Base-by-base conservation (phyloP, 2,329 filamentous ascomycete species). In the Lasiodiplodia citricola region DNA sequence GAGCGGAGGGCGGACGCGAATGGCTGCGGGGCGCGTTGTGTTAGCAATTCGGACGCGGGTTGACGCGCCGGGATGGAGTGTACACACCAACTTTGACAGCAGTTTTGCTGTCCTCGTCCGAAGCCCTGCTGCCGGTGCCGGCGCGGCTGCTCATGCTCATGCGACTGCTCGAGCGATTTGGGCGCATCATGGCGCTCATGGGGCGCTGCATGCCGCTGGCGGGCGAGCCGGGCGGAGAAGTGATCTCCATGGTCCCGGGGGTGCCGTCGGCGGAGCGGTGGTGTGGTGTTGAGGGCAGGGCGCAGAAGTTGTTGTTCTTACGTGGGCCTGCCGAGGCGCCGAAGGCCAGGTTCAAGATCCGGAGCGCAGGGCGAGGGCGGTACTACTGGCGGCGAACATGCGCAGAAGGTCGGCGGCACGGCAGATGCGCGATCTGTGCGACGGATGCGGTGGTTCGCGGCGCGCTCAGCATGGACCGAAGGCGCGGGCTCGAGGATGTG, bases 1-100 rank as follows among this genome's bases (percentile, higher is more conserved):
- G 68, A 98, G 86, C 66, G 95, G 91, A 60, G 96, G 96, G 74
- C 96, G 93, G 60, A 98, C 91, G 79, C 96, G 94, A 75, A 99
- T 93, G 79, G 92, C 96, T 98, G 79, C 69, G 74, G 67, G 70
- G 63, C 68, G 72, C 28, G 56, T 38, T 38, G 31, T 54, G 76
- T 79, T 75, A 77, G 76, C 35, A 57, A 38, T 50, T 18, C n/a
- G 2, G 41, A 47, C 58, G 70, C 54, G 44, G 52, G 70, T 54
- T 68, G 58, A 50, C 38, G 52, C 51, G 55, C 67, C 68, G 50
- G 68, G 18, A 28, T 47, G n/a, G 54, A 35, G 63, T 60, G 67
- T 72, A 92, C 94, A 75, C 88, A 97, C 94, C 94, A 79, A 97
- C 94, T 95, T 93, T 96, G 82, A 97, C 94, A 31, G 94, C 92